Evolutionary conservation across 2,329 filamentous ascomycete species (phyloP).

Genomic region (Ophiostoma pallidulum): DNA sequence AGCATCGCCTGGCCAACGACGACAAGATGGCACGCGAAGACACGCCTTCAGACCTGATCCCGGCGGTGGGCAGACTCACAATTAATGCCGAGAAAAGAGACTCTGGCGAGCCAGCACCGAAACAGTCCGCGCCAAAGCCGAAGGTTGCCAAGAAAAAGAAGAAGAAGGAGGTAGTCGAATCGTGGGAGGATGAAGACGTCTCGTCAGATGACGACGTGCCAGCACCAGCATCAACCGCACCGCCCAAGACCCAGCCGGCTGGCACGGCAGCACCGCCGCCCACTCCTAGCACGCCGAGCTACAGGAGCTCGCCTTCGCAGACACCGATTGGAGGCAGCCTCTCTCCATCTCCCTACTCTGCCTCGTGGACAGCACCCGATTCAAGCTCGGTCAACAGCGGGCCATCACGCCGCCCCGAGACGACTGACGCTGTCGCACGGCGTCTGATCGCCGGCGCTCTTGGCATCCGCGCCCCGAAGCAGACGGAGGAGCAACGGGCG

Average conservation of each 20-base stretch:
- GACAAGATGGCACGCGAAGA: conserved; percentile 12
- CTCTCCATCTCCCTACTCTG: neutral
- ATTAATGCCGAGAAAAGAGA: conserved; percentile 20
- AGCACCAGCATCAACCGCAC: conserved; percentile 13
- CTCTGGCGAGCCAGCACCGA: neutral
- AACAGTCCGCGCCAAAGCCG: neutral
- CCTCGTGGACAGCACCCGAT: neutral
- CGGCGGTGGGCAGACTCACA: conserved; percentile 23
- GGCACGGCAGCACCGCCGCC: conserved; percentile 49
- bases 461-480: conserved; percentile 68
- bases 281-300: conserved; percentile 52
- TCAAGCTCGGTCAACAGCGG: neutral
- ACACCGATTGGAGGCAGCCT: conserved; percentile 3
- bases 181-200: conserved; percentile 65
- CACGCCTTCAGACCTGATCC: conserved; percentile 12
- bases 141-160: conserved; percentile 15
- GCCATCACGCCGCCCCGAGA: conserved; percentile 56
- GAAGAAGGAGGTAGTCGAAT: conserved; percentile 49
- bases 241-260: neutral
- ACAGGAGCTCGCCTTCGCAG: conserved; percentile 16
- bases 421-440: conserved; percentile 84
- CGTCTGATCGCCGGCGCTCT: conserved; percentile 83
- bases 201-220: conserved; percentile 33
- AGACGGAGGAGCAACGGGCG: conserved; percentile 79
- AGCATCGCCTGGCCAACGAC: neutral